phyloP scores from a whole-genome alignment of 371 early-diverging fungal species.

The Syncephalis fuscata region DNA sequence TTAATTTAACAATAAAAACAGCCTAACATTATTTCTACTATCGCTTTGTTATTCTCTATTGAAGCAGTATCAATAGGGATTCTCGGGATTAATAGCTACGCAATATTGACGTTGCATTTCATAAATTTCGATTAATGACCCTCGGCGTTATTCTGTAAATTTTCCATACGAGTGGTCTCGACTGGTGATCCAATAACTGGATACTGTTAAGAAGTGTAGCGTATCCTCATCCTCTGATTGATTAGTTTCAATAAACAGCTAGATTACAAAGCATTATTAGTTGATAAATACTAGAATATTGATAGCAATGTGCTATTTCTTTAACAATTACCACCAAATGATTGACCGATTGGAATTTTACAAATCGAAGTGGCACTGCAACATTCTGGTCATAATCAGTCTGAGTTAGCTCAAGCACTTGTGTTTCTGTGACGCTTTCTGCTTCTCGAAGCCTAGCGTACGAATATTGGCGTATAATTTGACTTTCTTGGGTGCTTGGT shows the following conservation, averaged over 20 bases:
- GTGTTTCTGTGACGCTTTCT: slow-evolving; percentile 54
- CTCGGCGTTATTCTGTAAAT: slow-evolving; percentile 1
- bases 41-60: too few species aligned
- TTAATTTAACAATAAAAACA: too few species aligned
- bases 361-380: slow-evolving; percentile 65
- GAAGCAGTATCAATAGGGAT: too few species aligned
- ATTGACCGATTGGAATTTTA: slow-evolving; percentile 79
- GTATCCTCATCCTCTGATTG: slow-evolving; percentile 47
- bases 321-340: slow-evolving; percentile 27
- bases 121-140: too few species aligned
- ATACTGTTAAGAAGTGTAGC: slow-evolving; percentile 62
- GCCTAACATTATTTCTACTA: too few species aligned
- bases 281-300: background rate
- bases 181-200: slow-evolving; percentile 46
- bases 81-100: too few species aligned
- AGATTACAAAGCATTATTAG: background rate
- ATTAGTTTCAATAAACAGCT: slow-evolving; percentile 70
- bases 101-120: too few species aligned
- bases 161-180: slow-evolving; percentile 9
- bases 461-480: slow-evolving; percentile 67
- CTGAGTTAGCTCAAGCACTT: slow-evolving; percentile 45
- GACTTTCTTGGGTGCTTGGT: slow-evolving; percentile 67
- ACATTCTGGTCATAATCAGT: slow-evolving; percentile 45
- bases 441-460: slow-evolving; percentile 78
- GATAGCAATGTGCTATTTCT: background rate